A percentile compares a stretch with the other conserved stretches of the same genome.
Conservation (phyloP, 345 rosid species). For the Acer saccharum region DNA sequence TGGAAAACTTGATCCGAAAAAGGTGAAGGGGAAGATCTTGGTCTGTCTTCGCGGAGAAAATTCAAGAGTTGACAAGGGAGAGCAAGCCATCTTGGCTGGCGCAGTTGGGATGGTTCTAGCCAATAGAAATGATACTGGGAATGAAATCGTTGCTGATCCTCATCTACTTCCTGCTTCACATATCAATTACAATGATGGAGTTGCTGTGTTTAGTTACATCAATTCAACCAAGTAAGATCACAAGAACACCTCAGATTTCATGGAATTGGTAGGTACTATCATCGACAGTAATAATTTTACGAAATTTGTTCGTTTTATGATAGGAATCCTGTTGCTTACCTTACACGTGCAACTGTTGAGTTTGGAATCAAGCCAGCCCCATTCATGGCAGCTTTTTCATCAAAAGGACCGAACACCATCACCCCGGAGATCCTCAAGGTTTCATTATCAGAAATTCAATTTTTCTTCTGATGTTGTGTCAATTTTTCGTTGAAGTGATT, state of each 20-base stretch:
- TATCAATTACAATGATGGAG: slow-evolving; percentile 50
- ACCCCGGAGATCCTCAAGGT: slow-evolving; percentile 73
- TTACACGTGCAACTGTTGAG: slow-evolving; percentile 42
- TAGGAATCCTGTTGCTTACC: slow-evolving; percentile 62
- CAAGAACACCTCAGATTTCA: neutral
- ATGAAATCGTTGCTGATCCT: slow-evolving; percentile 53
- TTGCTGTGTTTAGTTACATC: slow-evolving; percentile 46
- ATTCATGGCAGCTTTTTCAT: slow-evolving; percentile 77
- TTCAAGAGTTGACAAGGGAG: slow-evolving; percentile 61
- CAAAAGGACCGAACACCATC: slow-evolving; percentile 66
- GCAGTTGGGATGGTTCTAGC: slow-evolving; percentile 84
- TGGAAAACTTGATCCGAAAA: slow-evolving; percentile 64
- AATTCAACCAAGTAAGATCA: slow-evolving; percentile 49
- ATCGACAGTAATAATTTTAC: neutral
- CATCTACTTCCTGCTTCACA: slow-evolving; percentile 82
- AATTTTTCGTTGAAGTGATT: neutral
- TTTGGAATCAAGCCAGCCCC: slow-evolving; percentile 64
- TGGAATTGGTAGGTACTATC: neutral
- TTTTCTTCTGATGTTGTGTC: neutral
- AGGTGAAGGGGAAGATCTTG: slow-evolving; percentile 68
- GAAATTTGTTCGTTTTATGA: no score
- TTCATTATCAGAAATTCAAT: neutral
- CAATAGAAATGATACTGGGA: slow-evolving; percentile 41
- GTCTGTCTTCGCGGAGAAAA: slow-evolving; percentile 66
- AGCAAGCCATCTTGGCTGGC: slow-evolving; percentile 60